Percentiles rank a stretch among this genome's conserved stretches.
Evolutionary conservation across 306 rosid species (phyloP).

Genomic region (Fagus sylvatica): DNA sequence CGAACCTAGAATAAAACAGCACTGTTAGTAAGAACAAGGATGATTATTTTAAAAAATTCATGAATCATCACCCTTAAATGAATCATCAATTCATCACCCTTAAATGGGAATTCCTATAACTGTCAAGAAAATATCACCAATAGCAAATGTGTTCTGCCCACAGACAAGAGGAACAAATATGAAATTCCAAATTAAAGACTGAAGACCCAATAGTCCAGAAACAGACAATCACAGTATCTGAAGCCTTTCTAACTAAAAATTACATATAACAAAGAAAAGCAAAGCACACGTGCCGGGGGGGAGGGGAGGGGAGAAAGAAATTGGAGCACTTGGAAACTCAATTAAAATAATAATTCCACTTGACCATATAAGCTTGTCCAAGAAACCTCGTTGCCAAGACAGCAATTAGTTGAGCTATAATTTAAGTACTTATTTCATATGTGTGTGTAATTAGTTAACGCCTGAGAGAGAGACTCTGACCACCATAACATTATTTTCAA

Average conservation of each 20-base stretch:
- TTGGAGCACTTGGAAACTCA: not conserved
- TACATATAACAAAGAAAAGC: too few relatives aligned
- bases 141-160: not conserved
- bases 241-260: too few relatives aligned
- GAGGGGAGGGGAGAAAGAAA: not conserved
- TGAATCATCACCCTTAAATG: not conserved
- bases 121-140: not conserved
- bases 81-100: not conserved
- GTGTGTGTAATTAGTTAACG: not conserved
- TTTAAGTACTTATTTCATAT: not conserved
- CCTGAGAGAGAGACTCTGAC: conserved; percentile 12
- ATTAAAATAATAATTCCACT: not conserved
- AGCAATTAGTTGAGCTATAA: conserved; percentile 11
- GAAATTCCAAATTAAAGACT: not conserved
- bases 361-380: conserved; percentile 4
- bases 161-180: not conserved
- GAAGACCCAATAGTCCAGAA: not conserved
- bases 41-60: not conserved
- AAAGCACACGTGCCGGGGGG: too few relatives aligned
- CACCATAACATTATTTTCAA: conserved; percentile 25
- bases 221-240: too few relatives aligned
- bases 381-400: conserved; percentile 16
- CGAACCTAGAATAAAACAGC: conserved; percentile 61
- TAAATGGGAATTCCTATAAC: not conserved
- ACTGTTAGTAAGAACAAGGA: not conserved